Conservation (phyloP, 2,329 filamentous ascomycete species). For the Hymenoscyphus infarciens region DNA sequence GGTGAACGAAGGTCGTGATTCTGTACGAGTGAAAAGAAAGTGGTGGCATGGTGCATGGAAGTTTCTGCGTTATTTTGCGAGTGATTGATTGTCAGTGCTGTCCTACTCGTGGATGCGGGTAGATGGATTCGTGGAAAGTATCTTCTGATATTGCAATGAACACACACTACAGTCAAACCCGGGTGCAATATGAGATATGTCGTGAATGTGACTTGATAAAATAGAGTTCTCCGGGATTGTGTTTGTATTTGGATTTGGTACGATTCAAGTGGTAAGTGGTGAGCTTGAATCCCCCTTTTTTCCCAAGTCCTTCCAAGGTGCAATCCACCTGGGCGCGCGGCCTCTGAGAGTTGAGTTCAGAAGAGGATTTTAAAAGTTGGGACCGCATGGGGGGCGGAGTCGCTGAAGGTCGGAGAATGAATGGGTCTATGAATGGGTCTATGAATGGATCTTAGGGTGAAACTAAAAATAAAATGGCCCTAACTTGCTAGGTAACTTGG, state of each 20-base stretch:
- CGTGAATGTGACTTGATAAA: not conserved
- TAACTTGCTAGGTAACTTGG: not conserved
- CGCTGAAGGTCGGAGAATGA: not conserved
- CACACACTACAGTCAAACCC: not conserved
- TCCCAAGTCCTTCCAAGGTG: too few species aligned
- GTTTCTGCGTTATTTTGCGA: not conserved
- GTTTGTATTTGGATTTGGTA: too few species aligned
- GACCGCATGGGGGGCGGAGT: too few species aligned
- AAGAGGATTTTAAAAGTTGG: too few species aligned
- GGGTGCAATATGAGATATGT: too few species aligned
- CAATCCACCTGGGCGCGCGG: too few species aligned
- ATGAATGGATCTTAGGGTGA: not conserved
- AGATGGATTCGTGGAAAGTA: constrained; percentile 3
- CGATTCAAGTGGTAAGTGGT: too few species aligned
- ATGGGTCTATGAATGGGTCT: too few species aligned
- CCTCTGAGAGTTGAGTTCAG: too few species aligned
- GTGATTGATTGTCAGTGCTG: not conserved
- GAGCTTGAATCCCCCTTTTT: too few species aligned
- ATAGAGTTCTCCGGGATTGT: too few species aligned
- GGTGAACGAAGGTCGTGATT: not conserved
- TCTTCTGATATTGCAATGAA: not conserved
- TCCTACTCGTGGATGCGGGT: not conserved
- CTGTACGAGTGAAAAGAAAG: not conserved
- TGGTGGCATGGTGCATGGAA: not conserved
- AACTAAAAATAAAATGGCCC: constrained; percentile 1